Percentiles rank a stretch among this genome's conserved stretches.
Conservation (phyloP, 129 eudicot genomes). For the Ambrosia artemisiifolia region DNA sequence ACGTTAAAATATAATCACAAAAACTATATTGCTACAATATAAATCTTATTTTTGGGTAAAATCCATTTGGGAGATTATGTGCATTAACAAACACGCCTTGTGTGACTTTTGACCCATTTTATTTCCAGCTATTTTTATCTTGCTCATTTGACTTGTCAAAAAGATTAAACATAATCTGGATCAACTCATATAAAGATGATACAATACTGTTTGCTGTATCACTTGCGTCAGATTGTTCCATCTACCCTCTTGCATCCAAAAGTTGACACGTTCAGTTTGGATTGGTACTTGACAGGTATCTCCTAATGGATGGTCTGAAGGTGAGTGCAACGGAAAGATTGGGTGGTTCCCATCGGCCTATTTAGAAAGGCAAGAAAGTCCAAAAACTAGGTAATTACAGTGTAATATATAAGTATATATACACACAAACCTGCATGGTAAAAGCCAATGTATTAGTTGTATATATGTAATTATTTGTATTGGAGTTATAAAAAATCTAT, state of each 20-base stretch:
- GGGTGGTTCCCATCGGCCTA: slow-evolving; percentile 99
- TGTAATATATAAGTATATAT: not conserved
- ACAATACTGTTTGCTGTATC: not conserved
- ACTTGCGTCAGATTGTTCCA: not conserved
- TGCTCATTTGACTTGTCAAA: not conserved
- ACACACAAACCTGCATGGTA: slow-evolving; percentile 10
- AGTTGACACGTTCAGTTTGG: not conserved
- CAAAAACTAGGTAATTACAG: not conserved
- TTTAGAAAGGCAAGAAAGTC: slow-evolving; percentile 47
- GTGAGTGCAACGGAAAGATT: slow-evolving; percentile 69
- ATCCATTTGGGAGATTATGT: not conserved
- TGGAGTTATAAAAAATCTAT: slow-evolving; percentile 13
- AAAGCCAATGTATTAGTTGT: not conserved
- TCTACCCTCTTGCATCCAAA: slow-evolving; percentile 3
- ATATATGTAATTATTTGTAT: slow-evolving; percentile 12
- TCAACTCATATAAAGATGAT: not conserved
- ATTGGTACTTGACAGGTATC: slow-evolving; percentile 44
- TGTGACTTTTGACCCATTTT: not conserved
- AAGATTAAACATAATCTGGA: not conserved
- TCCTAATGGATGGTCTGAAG: slow-evolving; percentile 93
- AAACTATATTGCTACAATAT: not conserved
- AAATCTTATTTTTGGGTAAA: not conserved
- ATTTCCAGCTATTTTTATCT: not conserved
- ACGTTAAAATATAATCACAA: not conserved
- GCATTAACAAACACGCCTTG: not conserved